Conservation (phyloP, 225 moss, liverwort and hornwort genomes). For the Takakia lepidozioides region DNA sequence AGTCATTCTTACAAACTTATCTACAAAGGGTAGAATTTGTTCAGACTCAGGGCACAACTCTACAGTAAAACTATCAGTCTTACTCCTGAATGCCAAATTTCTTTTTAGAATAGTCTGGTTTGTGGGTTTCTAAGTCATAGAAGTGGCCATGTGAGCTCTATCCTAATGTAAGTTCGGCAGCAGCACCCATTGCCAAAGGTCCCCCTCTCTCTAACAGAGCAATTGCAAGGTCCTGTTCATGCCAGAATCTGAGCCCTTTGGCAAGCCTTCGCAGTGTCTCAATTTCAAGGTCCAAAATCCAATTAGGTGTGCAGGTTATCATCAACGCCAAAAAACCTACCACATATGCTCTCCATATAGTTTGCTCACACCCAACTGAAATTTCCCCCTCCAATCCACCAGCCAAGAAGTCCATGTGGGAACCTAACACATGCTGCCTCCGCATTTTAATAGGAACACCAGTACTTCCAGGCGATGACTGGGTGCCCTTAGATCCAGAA, state of each 20-base stretch:
- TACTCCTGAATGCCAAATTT: too few species aligned
- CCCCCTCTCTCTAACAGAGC: slow-evolving; percentile 77
- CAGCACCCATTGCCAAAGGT: slow-evolving; percentile 54
- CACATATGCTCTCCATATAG: slow-evolving; percentile 81
- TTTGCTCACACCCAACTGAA: slow-evolving; percentile 53
- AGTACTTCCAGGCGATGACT: slow-evolving; percentile 26
- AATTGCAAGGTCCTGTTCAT: slow-evolving; percentile 82
- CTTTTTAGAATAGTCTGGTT: too few species aligned
- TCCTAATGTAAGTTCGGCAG: slow-evolving; percentile 63
- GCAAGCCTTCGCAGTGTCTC: slow-evolving; percentile 67
- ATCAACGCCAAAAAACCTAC: slow-evolving; percentile 71
- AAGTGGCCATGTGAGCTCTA: too few species aligned
- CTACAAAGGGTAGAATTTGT: too few species aligned
- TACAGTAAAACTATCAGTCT: too few species aligned
- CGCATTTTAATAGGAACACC: slow-evolving; percentile 59
- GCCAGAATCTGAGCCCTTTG: slow-evolving; percentile 80
- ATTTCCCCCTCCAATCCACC: slow-evolving; percentile 63
- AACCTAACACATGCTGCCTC: slow-evolving; percentile 56
- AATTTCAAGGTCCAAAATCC: slow-evolving; percentile 73
- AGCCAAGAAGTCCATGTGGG: slow-evolving; percentile 77
- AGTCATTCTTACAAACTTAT: too few species aligned
- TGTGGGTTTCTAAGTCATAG: too few species aligned
- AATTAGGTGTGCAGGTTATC: slow-evolving; percentile 76
- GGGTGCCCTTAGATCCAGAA: slow-evolving; percentile 23
- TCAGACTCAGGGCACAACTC: too few species aligned